Conservation (phyloP, 768 basidiomycete species). For the Guyanaporus albipodus region DNA sequence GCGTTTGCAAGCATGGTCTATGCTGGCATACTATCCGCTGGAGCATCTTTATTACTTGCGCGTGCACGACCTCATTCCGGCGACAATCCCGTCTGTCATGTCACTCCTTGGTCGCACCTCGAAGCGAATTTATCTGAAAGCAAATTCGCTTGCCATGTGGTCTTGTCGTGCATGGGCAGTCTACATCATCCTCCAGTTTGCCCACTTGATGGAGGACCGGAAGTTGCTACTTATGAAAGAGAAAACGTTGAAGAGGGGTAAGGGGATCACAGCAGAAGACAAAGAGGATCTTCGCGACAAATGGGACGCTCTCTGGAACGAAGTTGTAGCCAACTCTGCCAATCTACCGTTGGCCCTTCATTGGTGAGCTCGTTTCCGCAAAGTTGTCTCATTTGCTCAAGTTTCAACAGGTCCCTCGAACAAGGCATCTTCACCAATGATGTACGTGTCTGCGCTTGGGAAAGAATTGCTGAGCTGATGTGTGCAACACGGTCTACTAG, state of each 20-base stretch:
- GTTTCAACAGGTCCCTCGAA: slow-evolving; percentile 55
- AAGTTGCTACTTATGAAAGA: slow-evolving; percentile 54
- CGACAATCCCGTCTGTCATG: slow-evolving; percentile 44
- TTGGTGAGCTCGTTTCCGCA: slow-evolving; percentile 49
- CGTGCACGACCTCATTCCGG: slow-evolving; percentile 57
- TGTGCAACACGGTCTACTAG: slow-evolving; percentile 23
- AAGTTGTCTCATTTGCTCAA: background rate
- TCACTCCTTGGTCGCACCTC: slow-evolving; percentile 40
- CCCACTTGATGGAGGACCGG: slow-evolving; percentile 65
- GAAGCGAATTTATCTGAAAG: slow-evolving; percentile 43
- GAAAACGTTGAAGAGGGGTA: slow-evolving; percentile 53
- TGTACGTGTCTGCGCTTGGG: slow-evolving; percentile 35
- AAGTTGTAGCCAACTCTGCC: slow-evolving; percentile 65
- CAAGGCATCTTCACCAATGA: slow-evolving; percentile 64
- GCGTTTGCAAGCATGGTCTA: slow-evolving; percentile 67
- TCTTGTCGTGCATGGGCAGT: slow-evolving; percentile 79
- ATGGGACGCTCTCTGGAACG: slow-evolving; percentile 69
- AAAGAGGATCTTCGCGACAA: slow-evolving; percentile 52
- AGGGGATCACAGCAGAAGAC: slow-evolving; percentile 49
- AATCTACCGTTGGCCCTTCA: slow-evolving; percentile 84
- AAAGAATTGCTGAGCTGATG: slow-evolving; percentile 10
- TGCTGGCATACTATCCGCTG: slow-evolving; percentile 77
- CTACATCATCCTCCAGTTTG: slow-evolving; percentile 75
- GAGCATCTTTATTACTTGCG: slow-evolving; percentile 71
- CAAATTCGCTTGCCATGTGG: slow-evolving; percentile 55